A percentile compares a stretch with the other conserved stretches of the same genome.
phyloP scores from a whole-genome alignment of 2,329 filamentous ascomycete genomes.

The Colletotrichum chlorophyti region DNA sequence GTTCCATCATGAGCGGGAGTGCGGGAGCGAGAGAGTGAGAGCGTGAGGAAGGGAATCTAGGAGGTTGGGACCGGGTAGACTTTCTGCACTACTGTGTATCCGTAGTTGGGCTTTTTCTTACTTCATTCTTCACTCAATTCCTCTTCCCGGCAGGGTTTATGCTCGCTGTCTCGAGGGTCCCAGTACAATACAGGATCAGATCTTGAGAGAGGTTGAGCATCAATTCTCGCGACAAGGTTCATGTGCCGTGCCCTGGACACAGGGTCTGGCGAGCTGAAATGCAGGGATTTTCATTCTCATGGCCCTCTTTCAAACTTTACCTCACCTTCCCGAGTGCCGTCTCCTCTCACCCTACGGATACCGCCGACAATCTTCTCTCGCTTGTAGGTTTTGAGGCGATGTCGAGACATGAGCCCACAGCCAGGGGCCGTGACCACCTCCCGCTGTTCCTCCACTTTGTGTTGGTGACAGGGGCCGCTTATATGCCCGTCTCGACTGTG shows the following conservation, averaged over 20 bases:
- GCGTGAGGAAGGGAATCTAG: no score
- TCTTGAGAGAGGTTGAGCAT: constrained; percentile 15
- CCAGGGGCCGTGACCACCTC: background rate
- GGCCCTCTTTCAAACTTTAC: background rate
- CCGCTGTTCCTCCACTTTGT: background rate
- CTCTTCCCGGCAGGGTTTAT: no score
- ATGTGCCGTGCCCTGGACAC: constrained; percentile 2
- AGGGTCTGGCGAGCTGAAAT: constrained; percentile 6
- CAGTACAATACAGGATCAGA: no score
- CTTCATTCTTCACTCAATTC: no score
- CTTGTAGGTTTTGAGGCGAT: constrained; percentile 17
- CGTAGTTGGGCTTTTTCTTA: no score
- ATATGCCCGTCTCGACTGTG: constrained; percentile 7
- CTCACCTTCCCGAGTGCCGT: background rate
- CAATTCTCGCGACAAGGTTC: background rate
- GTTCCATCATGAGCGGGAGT: no score
- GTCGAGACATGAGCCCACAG: background rate
- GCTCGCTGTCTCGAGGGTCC: no score
- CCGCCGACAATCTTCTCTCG: constrained; percentile 11
- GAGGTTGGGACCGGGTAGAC: no score
- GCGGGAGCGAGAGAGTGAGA: no score
- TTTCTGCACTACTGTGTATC: no score
- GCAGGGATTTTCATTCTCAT: constrained; percentile 9
- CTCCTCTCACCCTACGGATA: background rate
- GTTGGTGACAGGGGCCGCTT: background rate